phyloP scores from a whole-genome alignment of 2,329 filamentous ascomycete species.

The Aspergillus brasiliensis region DNA sequence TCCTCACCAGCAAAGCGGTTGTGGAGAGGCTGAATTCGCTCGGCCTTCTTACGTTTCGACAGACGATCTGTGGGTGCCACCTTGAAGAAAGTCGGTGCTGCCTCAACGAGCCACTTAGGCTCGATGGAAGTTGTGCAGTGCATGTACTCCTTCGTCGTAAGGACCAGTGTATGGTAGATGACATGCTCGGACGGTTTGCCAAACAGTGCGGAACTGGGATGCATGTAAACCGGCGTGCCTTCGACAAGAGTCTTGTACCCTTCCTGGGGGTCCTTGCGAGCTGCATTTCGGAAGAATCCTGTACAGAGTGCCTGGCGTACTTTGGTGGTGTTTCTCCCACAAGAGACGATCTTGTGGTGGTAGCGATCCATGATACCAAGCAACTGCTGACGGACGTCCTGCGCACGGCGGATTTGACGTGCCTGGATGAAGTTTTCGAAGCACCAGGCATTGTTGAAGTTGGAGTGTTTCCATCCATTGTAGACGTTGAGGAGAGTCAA shows the following conservation, averaged over 20 bases:
- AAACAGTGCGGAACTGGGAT: constrained; percentile 87
- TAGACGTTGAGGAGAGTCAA: constrained; percentile 95
- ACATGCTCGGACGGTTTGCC: constrained; percentile 97
- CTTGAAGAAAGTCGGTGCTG: constrained; percentile 99
- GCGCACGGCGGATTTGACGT: constrained; percentile 80
- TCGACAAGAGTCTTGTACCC: constrained; percentile 98
- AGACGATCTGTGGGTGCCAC: constrained; percentile 84
- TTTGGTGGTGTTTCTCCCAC: constrained; percentile 81
- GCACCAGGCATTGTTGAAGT: constrained; percentile 86
- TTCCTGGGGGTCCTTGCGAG: constrained; percentile 92
- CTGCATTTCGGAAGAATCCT: constrained; percentile 94
- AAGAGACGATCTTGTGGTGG: constrained; percentile 77
- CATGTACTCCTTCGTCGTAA: constrained; percentile 89
- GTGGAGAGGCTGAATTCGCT: constrained; percentile 92
- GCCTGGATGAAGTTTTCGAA: constrained; percentile 98
- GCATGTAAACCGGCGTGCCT: constrained; percentile 90
- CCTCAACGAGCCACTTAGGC: constrained; percentile 90
- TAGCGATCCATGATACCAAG: constrained; percentile 93
- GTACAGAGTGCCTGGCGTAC: constrained; percentile 87
- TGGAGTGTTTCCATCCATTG: constrained; percentile 89
- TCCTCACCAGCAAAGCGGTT: constrained; percentile 91
- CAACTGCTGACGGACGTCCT: constrained; percentile 90
- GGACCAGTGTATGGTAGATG: constrained; percentile 71
- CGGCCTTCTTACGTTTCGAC: constrained; percentile 88
- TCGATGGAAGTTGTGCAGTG: constrained; percentile 91